Conservation (phyloP, 1,284 basidiomycete genomes). For the Leccinum fallax region DNA sequence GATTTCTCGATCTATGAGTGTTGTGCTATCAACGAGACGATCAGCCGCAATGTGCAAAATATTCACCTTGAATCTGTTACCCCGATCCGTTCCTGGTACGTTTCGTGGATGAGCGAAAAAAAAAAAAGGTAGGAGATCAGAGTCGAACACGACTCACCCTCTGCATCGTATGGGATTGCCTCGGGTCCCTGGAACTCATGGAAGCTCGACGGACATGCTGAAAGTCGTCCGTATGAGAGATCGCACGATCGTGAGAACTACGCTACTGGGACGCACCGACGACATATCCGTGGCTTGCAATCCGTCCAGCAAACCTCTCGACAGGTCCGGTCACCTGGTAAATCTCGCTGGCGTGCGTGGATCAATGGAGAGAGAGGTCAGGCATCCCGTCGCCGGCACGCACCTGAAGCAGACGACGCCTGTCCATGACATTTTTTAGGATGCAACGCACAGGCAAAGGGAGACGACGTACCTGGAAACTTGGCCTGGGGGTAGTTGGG, state of each 20-base stretch:
- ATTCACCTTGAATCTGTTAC: slow-evolving; percentile 81
- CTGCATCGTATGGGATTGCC: slow-evolving; percentile 81
- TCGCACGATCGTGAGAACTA: background rate
- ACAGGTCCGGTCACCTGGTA: slow-evolving; percentile 88
- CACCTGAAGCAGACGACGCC: slow-evolving; percentile 82
- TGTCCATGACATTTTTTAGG: slow-evolving; percentile 31
- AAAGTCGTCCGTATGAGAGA: slow-evolving; percentile 4
- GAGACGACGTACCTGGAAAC: slow-evolving; percentile 62
- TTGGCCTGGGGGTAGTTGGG: slow-evolving; percentile 78
- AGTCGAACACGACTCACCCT: slow-evolving; percentile 50
- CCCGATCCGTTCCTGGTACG: slow-evolving; percentile 68
- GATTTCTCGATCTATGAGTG: slow-evolving; percentile 75
- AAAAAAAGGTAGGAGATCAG: background rate
- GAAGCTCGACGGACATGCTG: slow-evolving; percentile 81
- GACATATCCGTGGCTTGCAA: slow-evolving; percentile 86
- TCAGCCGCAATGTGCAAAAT: background rate
- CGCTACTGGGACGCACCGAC: slow-evolving; percentile 52
- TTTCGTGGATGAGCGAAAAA: background rate
- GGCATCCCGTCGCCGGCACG: background rate
- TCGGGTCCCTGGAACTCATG: slow-evolving; percentile 92
- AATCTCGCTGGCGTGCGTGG: slow-evolving; percentile 61
- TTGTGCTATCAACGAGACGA: slow-evolving; percentile 11
- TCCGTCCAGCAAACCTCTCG: slow-evolving; percentile 87
- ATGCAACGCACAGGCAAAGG: background rate
- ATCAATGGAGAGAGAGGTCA: slow-evolving; percentile 8